These are phyloP conservation scores for Mortierella sp. DNA, from an alignment of 371 early-diverging fungal species.

Conservation along the genomic window DNA sequence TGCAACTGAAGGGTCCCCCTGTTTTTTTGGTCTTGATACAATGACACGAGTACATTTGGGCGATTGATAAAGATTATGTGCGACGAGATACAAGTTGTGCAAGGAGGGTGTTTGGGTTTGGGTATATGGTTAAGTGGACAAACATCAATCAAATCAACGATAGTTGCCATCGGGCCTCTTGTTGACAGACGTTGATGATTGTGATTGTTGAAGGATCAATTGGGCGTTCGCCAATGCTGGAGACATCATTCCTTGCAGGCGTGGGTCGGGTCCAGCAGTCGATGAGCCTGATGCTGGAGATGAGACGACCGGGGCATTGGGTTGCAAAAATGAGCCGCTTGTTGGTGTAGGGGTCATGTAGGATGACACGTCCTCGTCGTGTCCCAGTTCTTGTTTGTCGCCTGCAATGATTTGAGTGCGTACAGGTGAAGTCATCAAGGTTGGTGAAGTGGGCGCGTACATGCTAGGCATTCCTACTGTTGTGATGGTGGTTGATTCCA, in stretches of 20 bases:
- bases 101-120: too few species aligned
- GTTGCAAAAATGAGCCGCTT: too few species aligned
- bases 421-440: too few species aligned
- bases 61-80: too few species aligned
- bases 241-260: constrained; percentile 20
- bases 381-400: constrained; percentile 24
- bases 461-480: background rate
- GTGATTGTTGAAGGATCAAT: constrained; percentile 41
- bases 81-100: too few species aligned
- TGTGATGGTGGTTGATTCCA: background rate
- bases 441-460: background rate
- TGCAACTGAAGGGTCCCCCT: background rate
- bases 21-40: background rate
- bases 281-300: background rate
- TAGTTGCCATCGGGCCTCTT: background rate
- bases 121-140: too few species aligned
- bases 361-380: background rate
- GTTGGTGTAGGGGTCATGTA: too few species aligned
- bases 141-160: background rate
- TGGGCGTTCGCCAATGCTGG: constrained; percentile 45
- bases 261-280: background rate
- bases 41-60: too few species aligned
- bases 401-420: constrained; percentile 6
- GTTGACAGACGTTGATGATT: constrained; percentile 7
- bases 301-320: too few species aligned